These are phyloP conservation scores for Boletus subcaerulescens DNA, from an alignment of 768 basidiomycete genomes.

Conservation along the genomic window DNA sequence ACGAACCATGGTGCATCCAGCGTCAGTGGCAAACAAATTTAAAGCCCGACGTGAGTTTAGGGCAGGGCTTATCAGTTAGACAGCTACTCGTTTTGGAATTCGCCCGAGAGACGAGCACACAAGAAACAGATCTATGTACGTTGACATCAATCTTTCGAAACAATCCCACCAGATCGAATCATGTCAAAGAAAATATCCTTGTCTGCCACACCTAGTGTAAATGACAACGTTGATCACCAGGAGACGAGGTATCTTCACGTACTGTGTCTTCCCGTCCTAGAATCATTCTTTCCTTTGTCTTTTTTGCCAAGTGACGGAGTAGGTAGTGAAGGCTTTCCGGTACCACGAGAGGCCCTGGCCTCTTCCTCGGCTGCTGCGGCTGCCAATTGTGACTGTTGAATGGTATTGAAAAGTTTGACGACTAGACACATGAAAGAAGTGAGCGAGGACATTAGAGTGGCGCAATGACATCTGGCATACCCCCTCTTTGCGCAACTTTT, in stretches of 20 bases:
- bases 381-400: conserved; percentile 75
- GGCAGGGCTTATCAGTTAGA: conserved; percentile 29
- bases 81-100: conserved; percentile 5
- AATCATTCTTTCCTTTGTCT: conserved; percentile 48
- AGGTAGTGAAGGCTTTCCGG: conserved; percentile 70
- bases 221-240: conserved; percentile 1
- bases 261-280: conserved; percentile 61
- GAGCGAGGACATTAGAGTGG: background rate
- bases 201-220: conserved; percentile 48
- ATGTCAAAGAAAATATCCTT: conserved; percentile 80
- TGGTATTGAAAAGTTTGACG: conserved; percentile 83
- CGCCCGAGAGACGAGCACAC: too few species aligned
- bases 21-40: conserved; percentile 28
- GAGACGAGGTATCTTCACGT: conserved; percentile 15
- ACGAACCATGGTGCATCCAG: conserved; percentile 33
- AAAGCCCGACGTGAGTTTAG: conserved; percentile 34
- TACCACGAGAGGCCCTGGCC: conserved; percentile 59
- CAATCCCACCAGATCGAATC: conserved; percentile 77
- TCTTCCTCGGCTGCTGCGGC: conserved; percentile 52
- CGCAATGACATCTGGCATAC: conserved; percentile 36
- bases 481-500: conserved; percentile 85
- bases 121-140: too few species aligned
- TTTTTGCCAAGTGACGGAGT: conserved; percentile 57
- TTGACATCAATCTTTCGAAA: conserved; percentile 55
- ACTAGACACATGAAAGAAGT: conserved; percentile 38